These are phyloP conservation scores for Nidula niveotomentosa DNA, from an alignment of 1,284 basidiomycete genomes.

Conservation along the genomic window DNA sequence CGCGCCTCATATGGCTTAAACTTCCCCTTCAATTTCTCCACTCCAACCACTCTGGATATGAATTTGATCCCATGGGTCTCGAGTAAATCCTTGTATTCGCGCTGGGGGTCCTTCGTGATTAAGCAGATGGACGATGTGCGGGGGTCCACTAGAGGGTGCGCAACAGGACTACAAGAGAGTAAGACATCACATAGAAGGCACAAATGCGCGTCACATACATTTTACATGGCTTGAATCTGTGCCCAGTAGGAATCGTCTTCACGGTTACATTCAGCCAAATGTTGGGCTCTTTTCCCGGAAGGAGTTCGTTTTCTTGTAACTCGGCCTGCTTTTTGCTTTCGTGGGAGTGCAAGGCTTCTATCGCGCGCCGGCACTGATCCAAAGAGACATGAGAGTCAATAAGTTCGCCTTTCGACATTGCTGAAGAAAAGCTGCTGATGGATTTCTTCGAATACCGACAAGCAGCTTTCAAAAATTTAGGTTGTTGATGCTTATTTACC, in stretches of 20 bases:
- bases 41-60: conserved; percentile 89
- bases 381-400: conserved; percentile 70
- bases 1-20: conserved; percentile 93
- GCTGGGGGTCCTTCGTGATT: conserved; percentile 94
- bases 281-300: conserved; percentile 77
- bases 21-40: conserved; percentile 89
- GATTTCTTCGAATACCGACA: neutral
- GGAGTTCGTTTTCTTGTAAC: conserved; percentile 74
- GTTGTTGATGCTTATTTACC: conserved; percentile 8
- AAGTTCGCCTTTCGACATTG: conserved; percentile 49
- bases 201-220: conserved; percentile 60
- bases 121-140: conserved; percentile 81
- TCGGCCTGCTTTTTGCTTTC: conserved; percentile 63
- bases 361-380: conserved; percentile 76
- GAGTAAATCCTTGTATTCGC: conserved; percentile 94
- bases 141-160: conserved; percentile 82
- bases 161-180: conserved; percentile 58
- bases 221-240: conserved; percentile 79
- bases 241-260: conserved; percentile 76
- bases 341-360: conserved; percentile 75
- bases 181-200: conserved; percentile 7
- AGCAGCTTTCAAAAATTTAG: conserved; percentile 5
- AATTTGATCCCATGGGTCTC: conserved; percentile 81
- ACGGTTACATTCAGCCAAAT: conserved; percentile 87
- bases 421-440: neutral